A percentile compares a stretch with the other conserved stretches of the same genome.
Conservation (phyloP, 202 grass and related monocot species). For the Carex sylvatica region DNA sequence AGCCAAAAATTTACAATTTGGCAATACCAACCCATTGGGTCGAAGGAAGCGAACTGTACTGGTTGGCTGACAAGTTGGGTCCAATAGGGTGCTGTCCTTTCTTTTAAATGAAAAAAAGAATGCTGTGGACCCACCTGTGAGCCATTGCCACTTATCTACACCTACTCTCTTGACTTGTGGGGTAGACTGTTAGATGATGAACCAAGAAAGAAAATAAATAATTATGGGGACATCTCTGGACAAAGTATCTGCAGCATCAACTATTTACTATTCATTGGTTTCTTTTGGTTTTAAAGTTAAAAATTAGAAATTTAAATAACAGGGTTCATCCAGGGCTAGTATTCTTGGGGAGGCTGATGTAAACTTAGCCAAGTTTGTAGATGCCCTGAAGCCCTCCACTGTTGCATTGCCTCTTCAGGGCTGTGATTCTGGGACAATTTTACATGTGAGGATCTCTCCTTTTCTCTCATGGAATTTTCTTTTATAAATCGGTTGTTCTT, state of each 20-base stretch:
- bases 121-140: neutral
- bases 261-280: slow-evolving; percentile 20
- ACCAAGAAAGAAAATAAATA: too few relatives aligned
- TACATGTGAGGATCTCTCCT: slow-evolving; percentile 64
- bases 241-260: neutral
- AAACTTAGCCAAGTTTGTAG: slow-evolving; percentile 93
- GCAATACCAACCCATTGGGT: neutral
- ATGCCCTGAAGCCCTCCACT: slow-evolving; percentile 82
- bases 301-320: slow-evolving; percentile 30
- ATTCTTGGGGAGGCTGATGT: slow-evolving; percentile 92
- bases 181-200: too few relatives aligned
- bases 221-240: neutral
- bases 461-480: slow-evolving; percentile 16
- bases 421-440: slow-evolving; percentile 74
- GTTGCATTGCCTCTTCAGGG: slow-evolving; percentile 77
- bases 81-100: neutral
- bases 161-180: neutral
- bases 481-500: neutral
- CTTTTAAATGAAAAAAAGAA: neutral
- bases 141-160: neutral
- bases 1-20: neutral
- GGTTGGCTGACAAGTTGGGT: neutral
- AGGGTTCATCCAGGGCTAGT: slow-evolving; percentile 89
- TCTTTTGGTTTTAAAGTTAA: slow-evolving; percentile 20
- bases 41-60: neutral